Conservation (phyloP, 352 stramenopile genomes). For the Phytophthora tubulina region DNA sequence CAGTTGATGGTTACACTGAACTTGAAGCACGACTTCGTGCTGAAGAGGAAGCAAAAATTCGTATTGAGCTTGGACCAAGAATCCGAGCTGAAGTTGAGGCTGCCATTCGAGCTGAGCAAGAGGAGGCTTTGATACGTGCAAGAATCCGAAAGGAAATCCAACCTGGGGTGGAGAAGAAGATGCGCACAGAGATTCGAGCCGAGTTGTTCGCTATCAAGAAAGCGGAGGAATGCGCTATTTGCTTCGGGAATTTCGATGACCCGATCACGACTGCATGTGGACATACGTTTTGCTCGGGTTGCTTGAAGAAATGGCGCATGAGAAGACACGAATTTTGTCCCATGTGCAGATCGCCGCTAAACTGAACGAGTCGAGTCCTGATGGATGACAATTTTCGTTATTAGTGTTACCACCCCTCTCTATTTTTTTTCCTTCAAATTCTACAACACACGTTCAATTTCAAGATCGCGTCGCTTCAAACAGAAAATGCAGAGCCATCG, state of each 20-base stretch:
- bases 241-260: conserved; percentile 12
- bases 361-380: conserved; percentile 1
- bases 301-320: conserved; percentile 15
- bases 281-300: conserved; percentile 25
- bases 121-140: conserved; percentile 13
- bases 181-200: conserved; percentile 25
- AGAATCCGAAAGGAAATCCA: conserved; percentile 31
- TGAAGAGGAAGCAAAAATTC: conserved; percentile 28
- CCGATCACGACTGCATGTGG: conserved; percentile 16
- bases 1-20: not conserved
- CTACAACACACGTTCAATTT: not conserved
- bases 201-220: conserved; percentile 23
- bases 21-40: conserved; percentile 19
- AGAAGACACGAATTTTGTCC: conserved; percentile 16
- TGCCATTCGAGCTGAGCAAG: conserved; percentile 21
- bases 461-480: conserved; percentile 25
- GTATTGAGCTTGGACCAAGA: conserved; percentile 16
- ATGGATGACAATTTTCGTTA: not conserved
- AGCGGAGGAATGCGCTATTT: conserved; percentile 24
- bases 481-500: conserved; percentile 4
- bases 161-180: conserved; percentile 28
- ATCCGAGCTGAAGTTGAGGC: conserved; percentile 29
- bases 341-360: conserved; percentile 22
- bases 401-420: not conserved
- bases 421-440: not conserved